These are phyloP conservation scores for Lathyrus oleraceus DNA, from an alignment of 306 rosid genomes.

Conservation along the genomic window DNA sequence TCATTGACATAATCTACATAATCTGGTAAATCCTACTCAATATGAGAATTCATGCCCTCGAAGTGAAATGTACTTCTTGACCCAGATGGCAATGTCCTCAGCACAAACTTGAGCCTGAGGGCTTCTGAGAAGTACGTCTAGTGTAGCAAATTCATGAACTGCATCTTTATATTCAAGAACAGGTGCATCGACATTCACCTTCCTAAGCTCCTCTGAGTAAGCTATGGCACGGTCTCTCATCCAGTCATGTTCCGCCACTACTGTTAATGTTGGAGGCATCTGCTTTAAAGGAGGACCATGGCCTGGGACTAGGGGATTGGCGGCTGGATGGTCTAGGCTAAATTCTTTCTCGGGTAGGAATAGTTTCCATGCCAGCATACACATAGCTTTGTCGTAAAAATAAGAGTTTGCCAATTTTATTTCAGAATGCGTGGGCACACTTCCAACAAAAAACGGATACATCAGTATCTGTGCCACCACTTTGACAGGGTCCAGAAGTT, in stretches of 20 bases:
- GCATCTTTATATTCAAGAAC: constrained; percentile 91
- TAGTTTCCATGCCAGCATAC: constrained; percentile 90
- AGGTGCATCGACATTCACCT: constrained; percentile 86
- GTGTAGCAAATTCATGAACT: constrained; percentile 92
- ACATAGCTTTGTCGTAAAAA: constrained; percentile 92
- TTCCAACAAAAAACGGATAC: constrained; percentile 90
- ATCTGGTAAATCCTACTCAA: constrained; percentile 43
- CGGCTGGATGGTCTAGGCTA: constrained; percentile 86
- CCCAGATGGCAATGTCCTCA: constrained; percentile 97
- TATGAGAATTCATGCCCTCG: constrained; percentile 97
- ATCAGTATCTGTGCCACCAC: constrained; percentile 88
- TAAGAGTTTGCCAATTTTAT: constrained; percentile 91
- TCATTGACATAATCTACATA: constrained; percentile 1
- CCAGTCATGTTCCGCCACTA: constrained; percentile 96
- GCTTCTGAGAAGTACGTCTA: constrained; percentile 86
- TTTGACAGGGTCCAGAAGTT: constrained; percentile 87
- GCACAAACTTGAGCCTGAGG: constrained; percentile 92
- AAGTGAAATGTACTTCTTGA: constrained; percentile 82
- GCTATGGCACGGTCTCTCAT: constrained; percentile 99
- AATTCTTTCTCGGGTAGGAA: constrained; percentile 84
- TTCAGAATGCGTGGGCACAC: constrained; percentile 87
- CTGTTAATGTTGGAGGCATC: constrained; percentile 94
- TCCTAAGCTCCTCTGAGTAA: constrained; percentile 92
- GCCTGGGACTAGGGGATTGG: constrained; percentile 78
- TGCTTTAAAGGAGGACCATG: constrained; percentile 75